Evolutionary conservation across 805 yeast species (phyloP).

Genomic region (Pichia scutulata): DNA sequence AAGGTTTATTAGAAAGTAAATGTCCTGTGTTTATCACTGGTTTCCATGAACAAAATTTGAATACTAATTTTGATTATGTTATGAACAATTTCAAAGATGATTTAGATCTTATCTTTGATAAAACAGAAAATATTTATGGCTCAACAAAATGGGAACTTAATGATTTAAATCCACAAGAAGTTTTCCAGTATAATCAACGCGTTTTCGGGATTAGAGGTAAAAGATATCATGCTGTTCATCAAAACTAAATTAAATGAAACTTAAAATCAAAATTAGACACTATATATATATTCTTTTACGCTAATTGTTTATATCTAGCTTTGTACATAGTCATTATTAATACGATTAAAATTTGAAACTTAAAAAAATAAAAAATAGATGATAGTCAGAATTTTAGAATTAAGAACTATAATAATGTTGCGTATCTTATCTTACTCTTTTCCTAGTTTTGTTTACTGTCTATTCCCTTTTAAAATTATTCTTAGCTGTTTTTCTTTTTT

Average conservation of each 20-base stretch:
- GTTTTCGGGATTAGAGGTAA: conserved; percentile 93
- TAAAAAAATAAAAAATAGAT: too few relatives aligned
- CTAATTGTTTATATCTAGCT: not conserved
- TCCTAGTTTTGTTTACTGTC: too few relatives aligned
- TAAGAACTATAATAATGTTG: too few relatives aligned
- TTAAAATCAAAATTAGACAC: not conserved
- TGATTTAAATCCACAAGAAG: conserved; percentile 86
- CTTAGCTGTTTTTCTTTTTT: too few relatives aligned
- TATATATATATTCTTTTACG: not conserved
- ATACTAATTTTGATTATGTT: conserved; percentile 68
- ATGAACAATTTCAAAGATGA: conserved; percentile 59
- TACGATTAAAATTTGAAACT: not conserved
- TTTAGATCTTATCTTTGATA: conserved; percentile 73
- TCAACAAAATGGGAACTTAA: conserved; percentile 93
- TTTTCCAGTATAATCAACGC: conserved; percentile 84
- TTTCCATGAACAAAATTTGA: conserved; percentile 66
- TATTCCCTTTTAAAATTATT: too few relatives aligned
- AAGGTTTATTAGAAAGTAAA: conserved; percentile 84
- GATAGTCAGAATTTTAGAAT: too few relatives aligned
- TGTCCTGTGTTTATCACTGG: conserved; percentile 91
- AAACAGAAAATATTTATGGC: conserved; percentile 63
- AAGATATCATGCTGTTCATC: conserved; percentile 77
- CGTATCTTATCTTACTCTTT: too few relatives aligned
- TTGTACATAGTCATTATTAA: not conserved
- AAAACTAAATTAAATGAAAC: too few relatives aligned